Evolutionary conservation across 352 stramenopile genomes (phyloP), one percentile per base, ranked within the genome.

Genomic region (Pythium pyrilobum): DNA sequence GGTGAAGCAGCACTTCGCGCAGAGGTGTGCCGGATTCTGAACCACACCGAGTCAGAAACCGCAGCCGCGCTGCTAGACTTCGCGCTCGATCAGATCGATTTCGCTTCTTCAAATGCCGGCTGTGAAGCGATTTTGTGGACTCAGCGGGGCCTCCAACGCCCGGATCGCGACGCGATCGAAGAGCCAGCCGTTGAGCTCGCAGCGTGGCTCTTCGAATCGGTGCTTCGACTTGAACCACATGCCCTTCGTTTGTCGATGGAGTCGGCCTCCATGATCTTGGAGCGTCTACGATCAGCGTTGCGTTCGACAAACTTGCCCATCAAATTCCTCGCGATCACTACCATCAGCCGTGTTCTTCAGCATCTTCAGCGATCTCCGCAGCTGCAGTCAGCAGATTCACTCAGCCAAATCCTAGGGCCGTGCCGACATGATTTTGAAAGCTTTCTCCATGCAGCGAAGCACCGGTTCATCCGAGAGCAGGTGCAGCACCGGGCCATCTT

Each of bases 121-220:
- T 94, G 74, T 28, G 77, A 92, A 57, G 79, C 87, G 0, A 39
- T 62, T 23, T 29, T 92, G 20, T 97, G 87, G 89, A 94, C 83
- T 0, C 73, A 95, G 25, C 69, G 82, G 15, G 75, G 80, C 2
- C 62, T 93, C 4, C 34, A 53, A 39, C 66, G 69, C 16, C n/a
- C 64, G 7, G 86, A 96, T 46, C 52, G 51, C 7, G 60, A 51
- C 2, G 73, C 78, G 13, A 9, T 74, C 8, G 36, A 64, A n/a
- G 80, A 92, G 15, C 81, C 87, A 13, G 79, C 69, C 15, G 66
- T 96, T n/a, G 85, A 96, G 57, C 54, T 93, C 8, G 72, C 74
- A 9, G 28, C 41, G 12, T 68, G 53, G 60, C 32, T 68, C 1
- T 25, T 64, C 2, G 56, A 64, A 16, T n/a, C 54, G 16, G 34